Base-by-base conservation (phyloP, 495 filamentous ascomycete species). In the Clavariopsis aquatica region DNA sequence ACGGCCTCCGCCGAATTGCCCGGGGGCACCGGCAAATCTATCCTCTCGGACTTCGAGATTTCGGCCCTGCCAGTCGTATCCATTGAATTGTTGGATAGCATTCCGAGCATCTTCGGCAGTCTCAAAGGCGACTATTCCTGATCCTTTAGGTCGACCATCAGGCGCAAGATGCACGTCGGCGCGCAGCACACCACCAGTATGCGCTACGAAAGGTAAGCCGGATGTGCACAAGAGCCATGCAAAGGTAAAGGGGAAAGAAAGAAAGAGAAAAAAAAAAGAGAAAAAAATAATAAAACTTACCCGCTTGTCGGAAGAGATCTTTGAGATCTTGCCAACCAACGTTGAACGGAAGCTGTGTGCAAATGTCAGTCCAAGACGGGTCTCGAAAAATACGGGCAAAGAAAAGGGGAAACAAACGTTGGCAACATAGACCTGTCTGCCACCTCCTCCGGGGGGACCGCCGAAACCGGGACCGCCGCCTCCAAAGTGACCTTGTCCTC, bases 261-360 rank as follows among this genome's bases (percentile, higher is more conserved):
- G n/a, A n/a, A n/a, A n/a, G n/a, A n/a, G n/a, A n/a, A 29, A 52
- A 29, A 47, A 15, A 41, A 24, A 28, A 23, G 26, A 41, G 13
- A 36, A 6, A 6, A 36, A 6, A 13, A 13, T 36, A 6, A 36
- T 36, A 36, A 43, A 65, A 84, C 89, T 84, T 84, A 96, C 94
- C 90, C 80, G 94, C 91, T 84, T 97, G 92, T 72, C 94, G 92
- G 84, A 98, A 98, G 68, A 98, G 82, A 78, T 98, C 94, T 82
- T 98, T 98, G 74, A 98, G 79, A 77, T 98, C 94, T 82, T 98
- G 94, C 94, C 94, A 98, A 75, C 95, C 94, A 71, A 96, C 91
- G 54, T 89, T 96, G 82, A 91, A 98, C 27, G 94, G 94, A 71
- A 98, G 90, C 94, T 98, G 79, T 51, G 71, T 26, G 52, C 29